phyloP scores from a whole-genome alignment of 352 stramenopile species.

The Phytophthora colocasiae region DNA sequence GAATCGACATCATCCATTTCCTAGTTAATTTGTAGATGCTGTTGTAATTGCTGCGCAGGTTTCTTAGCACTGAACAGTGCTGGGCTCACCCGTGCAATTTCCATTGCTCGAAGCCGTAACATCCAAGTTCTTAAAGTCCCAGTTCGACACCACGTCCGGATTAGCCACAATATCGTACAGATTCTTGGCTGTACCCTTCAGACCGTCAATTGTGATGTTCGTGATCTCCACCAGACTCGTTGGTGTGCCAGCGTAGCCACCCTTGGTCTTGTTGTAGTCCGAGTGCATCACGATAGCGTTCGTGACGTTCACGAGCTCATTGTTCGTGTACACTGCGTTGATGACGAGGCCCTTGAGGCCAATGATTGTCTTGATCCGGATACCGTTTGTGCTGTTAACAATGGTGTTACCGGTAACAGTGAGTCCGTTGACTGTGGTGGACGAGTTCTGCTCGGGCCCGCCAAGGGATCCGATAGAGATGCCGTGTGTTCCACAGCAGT shows the following conservation, averaged over 20 bases:
- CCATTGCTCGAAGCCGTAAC: conserved; percentile 13
- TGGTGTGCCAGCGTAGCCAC: conserved; percentile 25
- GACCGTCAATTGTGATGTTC: conserved; percentile 31
- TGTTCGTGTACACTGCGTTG: conserved; percentile 30
- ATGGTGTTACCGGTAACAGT: conserved; percentile 30
- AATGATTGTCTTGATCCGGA: conserved; percentile 32
- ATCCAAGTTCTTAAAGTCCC: conserved; percentile 28
- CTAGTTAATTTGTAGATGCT: no score
- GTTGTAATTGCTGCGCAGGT: background rate
- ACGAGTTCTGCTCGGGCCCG: conserved; percentile 8
- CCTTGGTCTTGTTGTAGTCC: conserved; percentile 31
- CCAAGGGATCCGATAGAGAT: conserved; percentile 34
- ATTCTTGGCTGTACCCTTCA: conserved; percentile 22
- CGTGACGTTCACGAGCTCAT: conserved; percentile 25
- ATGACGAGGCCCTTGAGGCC: conserved; percentile 23
- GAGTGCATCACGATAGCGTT: conserved; percentile 28
- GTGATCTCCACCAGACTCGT: conserved; percentile 33
- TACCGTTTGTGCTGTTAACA: conserved; percentile 37
- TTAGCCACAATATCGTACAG: conserved; percentile 37
- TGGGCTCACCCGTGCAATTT: conserved; percentile 30
- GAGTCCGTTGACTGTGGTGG: conserved; percentile 25
- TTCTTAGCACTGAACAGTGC: conserved; percentile 24
- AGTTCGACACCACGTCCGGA: conserved; percentile 29
- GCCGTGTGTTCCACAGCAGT: conserved; percentile 25
- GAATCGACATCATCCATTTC: no score